Evolutionary conservation across 345 rosid species (phyloP).

Genomic region (Dimocarpus longan): DNA sequence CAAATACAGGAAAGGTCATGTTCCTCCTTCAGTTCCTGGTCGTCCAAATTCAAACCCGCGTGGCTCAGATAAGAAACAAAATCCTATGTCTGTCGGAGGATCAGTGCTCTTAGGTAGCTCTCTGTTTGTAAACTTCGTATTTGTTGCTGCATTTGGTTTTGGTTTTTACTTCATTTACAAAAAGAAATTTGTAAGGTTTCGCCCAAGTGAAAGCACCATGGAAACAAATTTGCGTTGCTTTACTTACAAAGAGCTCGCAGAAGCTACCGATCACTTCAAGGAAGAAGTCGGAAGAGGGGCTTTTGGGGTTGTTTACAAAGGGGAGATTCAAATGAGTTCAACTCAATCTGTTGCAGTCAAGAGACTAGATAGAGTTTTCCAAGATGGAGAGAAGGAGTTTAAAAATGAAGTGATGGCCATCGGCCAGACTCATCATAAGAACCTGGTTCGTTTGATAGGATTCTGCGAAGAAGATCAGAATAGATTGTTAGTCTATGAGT

Average conservation of each 20-base stretch:
- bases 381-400: slow-evolving; percentile 46
- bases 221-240: slow-evolving; percentile 29
- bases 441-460: slow-evolving; percentile 44
- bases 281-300: slow-evolving; percentile 38
- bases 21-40: not conserved
- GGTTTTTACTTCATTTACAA: slow-evolving; percentile 20
- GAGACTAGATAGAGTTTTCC: slow-evolving; percentile 37
- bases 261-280: slow-evolving; percentile 29
- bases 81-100: not conserved
- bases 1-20: slow-evolving; percentile 17
- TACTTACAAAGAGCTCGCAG: slow-evolving; percentile 26
- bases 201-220: not conserved
- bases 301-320: slow-evolving; percentile 37
- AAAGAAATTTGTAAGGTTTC: not conserved
- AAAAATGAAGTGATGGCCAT: slow-evolving; percentile 49
- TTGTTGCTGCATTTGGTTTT: slow-evolving; percentile 14
- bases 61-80: not conserved
- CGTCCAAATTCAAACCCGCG: not conserved
- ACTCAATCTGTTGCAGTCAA: slow-evolving; percentile 34
- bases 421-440: slow-evolving; percentile 52
- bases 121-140: slow-evolving; percentile 15
- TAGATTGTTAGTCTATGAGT: slow-evolving; percentile 47
- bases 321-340: slow-evolving; percentile 9
- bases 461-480: slow-evolving; percentile 46
- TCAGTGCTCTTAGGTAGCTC: slow-evolving; percentile 35